Base-by-base conservation (phyloP, 176 grass and related monocot genomes). In the Triticum turgidum region DNA sequence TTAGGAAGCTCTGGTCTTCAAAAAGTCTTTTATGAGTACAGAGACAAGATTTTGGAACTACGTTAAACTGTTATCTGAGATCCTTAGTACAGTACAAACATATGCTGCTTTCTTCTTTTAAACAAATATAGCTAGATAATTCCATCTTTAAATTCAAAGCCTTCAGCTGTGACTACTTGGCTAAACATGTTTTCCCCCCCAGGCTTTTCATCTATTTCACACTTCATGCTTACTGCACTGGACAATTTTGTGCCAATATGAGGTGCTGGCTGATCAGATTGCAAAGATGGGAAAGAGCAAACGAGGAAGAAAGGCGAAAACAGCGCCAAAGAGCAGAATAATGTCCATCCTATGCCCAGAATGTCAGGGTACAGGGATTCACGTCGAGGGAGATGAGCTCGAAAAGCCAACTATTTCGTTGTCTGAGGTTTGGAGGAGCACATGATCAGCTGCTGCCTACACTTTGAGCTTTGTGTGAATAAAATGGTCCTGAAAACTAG, bases 201-300 rank as follows among this genome's bases (percentile, higher is more conserved):
- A 91, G 86, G 86, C 82, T 73, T 83, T 83, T 86, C 88, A 88
- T 87, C 92, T 91, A 67, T 82, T 82, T 69, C 80, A 82, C 45
- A 91, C 89, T 17, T 99, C 97, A 61, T 99, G 97, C 73, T 94
- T 99, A 56, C 82, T 97, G 45, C 97, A 99, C 62, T 99, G 97
- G 97, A 94, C 92, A 72, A 85, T 99, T 77, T 85, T 97, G 11
- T 99, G 92, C 63, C 94, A 99, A 83, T 89, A 94, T 65, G 92
- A 99, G 90, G 82, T 93, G 35, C 41, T 96, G 20, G 80, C 64
- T 81, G 79, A 94, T 85, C 85, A 90, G 58, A 74, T 89, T 72
- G 86, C 82, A 38, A 91, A 74, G 75, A 91, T 83, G 83, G 78
- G 87, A 30, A 94, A 96, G 71, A 86, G 92, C 64, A 92, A 90